Conservation (phyloP, 331 rosid genomes). For the Quercus lobata region DNA sequence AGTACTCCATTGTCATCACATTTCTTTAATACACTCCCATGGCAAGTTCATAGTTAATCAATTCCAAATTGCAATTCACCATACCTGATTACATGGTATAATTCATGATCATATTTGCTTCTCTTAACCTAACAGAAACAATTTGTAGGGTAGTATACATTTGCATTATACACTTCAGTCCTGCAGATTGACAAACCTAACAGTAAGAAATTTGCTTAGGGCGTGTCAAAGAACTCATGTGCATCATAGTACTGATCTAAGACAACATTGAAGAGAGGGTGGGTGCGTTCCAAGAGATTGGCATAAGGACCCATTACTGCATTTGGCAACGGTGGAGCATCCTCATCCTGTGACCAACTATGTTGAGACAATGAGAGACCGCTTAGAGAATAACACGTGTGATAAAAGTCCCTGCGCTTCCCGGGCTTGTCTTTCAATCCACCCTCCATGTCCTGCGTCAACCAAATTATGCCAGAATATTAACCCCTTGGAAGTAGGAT, state of each 20-base stretch:
- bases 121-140: not conserved
- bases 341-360: constrained; percentile 51
- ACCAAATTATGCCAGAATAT: constrained; percentile 3
- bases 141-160: not conserved
- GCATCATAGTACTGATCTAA: constrained; percentile 63
- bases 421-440: constrained; percentile 92
- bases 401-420: constrained; percentile 67
- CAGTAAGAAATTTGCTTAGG: constrained; percentile 10
- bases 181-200: not conserved
- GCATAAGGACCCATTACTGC: constrained; percentile 66
- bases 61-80: no score
- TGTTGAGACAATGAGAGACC: constrained; percentile 81
- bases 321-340: constrained; percentile 46
- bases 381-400: constrained; percentile 87
- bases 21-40: no score
- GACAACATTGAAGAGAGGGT: constrained; percentile 81
- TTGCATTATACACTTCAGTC: not conserved
- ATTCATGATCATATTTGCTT: not conserved
- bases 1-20: no score
- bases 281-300: constrained; percentile 75
- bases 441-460: constrained; percentile 63
- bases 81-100: not conserved
- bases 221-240: constrained; percentile 46
- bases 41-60: no score
- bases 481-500: not conserved